phyloP scores from a whole-genome alignment of 1,284 basidiomycete species.

The Phellinidium pouzarii region DNA sequence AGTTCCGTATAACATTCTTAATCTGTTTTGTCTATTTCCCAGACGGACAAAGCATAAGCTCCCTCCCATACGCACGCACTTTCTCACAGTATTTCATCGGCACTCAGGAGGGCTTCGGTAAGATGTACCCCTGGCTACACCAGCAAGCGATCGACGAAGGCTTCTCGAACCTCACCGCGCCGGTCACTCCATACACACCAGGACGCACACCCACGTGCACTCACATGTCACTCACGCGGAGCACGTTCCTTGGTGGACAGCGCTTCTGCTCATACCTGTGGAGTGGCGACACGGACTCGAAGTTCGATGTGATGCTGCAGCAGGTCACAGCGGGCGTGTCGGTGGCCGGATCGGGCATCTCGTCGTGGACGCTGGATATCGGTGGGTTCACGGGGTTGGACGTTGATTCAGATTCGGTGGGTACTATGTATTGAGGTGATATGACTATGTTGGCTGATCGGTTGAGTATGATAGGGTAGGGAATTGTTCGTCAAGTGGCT shows the following conservation, averaged over 20 bases:
- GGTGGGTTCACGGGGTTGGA: slow-evolving; percentile 35
- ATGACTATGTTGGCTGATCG: not conserved
- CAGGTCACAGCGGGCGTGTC: slow-evolving; percentile 34
- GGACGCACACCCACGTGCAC: slow-evolving; percentile 25
- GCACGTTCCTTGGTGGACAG: slow-evolving; percentile 35
- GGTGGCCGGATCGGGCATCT: slow-evolving; percentile 34
- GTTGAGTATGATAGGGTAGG: slow-evolving; percentile 24
- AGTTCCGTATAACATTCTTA: not conserved
- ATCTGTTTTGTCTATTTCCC: no score
- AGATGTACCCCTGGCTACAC: slow-evolving; percentile 38
- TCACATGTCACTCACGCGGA: slow-evolving; percentile 36
- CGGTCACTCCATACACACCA: slow-evolving; percentile 15
- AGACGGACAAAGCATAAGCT: slow-evolving; percentile 32
- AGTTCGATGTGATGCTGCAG: slow-evolving; percentile 33
- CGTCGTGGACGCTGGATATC: slow-evolving; percentile 37
- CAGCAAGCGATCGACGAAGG: slow-evolving; percentile 29
- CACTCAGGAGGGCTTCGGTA: slow-evolving; percentile 33
- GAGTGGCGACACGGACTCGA: slow-evolving; percentile 34
- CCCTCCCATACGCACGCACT: slow-evolving; percentile 32
- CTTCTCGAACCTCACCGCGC: slow-evolving; percentile 30
- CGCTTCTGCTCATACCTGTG: slow-evolving; percentile 37
- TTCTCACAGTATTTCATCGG: slow-evolving; percentile 36
- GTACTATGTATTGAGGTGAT: slow-evolving; percentile 7
- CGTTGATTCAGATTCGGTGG: slow-evolving; percentile 29
- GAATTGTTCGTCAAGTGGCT: slow-evolving; percentile 38